Percentiles rank a stretch among this genome's conserved stretches.
phyloP scores from a whole-genome alignment of 2,329 filamentous ascomycete genomes.

The Fusarium avenaceum region DNA sequence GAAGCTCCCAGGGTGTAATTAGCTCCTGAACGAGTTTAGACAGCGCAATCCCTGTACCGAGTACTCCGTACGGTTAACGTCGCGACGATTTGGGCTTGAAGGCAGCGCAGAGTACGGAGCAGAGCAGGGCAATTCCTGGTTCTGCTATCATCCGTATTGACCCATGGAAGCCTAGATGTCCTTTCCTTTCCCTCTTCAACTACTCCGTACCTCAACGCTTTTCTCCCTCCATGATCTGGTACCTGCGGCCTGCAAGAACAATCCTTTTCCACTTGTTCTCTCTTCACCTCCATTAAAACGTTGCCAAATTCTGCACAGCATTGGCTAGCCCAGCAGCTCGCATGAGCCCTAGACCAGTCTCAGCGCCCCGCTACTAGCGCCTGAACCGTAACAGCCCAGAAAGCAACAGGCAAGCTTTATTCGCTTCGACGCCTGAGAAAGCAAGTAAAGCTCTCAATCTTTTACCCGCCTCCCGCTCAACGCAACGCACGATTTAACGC shows the following conservation, averaged over 20 bases:
- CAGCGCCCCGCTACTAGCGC: conserved; percentile 45
- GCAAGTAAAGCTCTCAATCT: conserved; percentile 19
- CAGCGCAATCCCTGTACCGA: conserved; percentile 34
- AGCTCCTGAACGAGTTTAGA: conserved; percentile 27
- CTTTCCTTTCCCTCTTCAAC: conserved; percentile 28
- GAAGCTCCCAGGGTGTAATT: conserved; percentile 21
- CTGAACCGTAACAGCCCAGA: conserved; percentile 24
- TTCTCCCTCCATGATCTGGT: conserved; percentile 10
- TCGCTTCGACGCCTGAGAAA: conserved; percentile 30
- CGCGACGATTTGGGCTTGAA: conserved; percentile 21
- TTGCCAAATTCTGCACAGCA: conserved; percentile 55
- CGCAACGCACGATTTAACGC: conserved; percentile 40
- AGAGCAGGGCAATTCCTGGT: conserved; percentile 26
- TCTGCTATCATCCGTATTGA: conserved; percentile 26
- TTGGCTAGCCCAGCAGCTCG: conserved; percentile 55
- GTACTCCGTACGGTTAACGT: background rate
- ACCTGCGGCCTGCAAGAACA: conserved; percentile 30
- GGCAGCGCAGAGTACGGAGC: conserved; percentile 16
- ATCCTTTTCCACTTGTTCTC: conserved; percentile 13
- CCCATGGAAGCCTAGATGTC: conserved; percentile 24
- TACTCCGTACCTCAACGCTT: conserved; percentile 7
- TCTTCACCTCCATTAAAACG: conserved; percentile 19
- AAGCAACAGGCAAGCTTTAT: conserved; percentile 17
- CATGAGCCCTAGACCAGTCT: conserved; percentile 45
- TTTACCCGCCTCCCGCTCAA: conserved; percentile 42